phyloP scores from a whole-genome alignment of 2,329 filamentous ascomycete species.

The Alternaria novae-zelandiae region DNA sequence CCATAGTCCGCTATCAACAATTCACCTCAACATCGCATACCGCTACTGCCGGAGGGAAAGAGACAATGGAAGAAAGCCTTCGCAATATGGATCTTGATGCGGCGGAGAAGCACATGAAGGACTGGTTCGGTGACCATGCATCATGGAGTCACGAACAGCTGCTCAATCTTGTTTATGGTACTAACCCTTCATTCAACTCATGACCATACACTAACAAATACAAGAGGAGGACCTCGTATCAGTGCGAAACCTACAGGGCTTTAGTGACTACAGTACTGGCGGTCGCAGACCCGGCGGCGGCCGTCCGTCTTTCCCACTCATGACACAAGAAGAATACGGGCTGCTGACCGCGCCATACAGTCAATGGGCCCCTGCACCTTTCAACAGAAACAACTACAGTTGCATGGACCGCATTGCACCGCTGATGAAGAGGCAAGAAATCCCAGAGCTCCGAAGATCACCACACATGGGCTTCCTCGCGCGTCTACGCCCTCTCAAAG shows the following conservation, averaged over 20 bases:
- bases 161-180: conserved; percentile 6
- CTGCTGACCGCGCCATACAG: conserved; percentile 6
- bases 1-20: neutral
- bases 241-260: neutral
- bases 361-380: conserved; percentile 9
- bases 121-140: conserved; percentile 18
- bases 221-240: conserved; percentile 9
- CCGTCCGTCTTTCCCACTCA: conserved; percentile 9
- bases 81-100: conserved; percentile 14
- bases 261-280: conserved; percentile 7
- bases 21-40: neutral
- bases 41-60: neutral
- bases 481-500: conserved; percentile 15
- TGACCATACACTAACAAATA: neutral
- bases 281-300: conserved; percentile 4
- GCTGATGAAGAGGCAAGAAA: neutral
- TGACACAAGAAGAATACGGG: conserved; percentile 14
- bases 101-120: conserved; percentile 12
- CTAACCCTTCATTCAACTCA: neutral
- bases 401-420: neutral
- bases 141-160: conserved; percentile 19
- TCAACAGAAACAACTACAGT: neutral
- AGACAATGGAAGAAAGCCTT: neutral
- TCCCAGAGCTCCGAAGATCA: neutral
- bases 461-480: conserved; percentile 6